Base-by-base conservation (phyloP, 208 protist species). In the Angomonas deanei region DNA sequence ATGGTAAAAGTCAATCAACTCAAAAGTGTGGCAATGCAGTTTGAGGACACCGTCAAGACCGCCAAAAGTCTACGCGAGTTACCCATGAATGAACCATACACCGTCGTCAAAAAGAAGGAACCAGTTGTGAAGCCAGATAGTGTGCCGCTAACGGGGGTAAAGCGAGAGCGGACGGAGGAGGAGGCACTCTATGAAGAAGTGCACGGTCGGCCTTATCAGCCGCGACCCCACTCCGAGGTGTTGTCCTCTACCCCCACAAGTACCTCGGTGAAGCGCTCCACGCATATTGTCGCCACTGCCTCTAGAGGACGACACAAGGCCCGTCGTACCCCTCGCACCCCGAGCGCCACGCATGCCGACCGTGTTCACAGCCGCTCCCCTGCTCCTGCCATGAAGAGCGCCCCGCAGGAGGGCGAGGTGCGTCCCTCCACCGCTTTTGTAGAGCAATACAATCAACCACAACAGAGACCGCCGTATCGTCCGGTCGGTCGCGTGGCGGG, bases 291-390 rank as follows among this genome's bases (percentile, higher is more conserved):
- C 19, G 60, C 46, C 38, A 74, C 61, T 2, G 39, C 68, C 27
- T 67, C 74, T 2, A 38, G 76, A 46, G 67, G 66, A n/a, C 33
- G 33, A 17, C 62, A 61, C 19, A 78, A 74, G 69, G n/a, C n/a
- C n/a, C 70, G 75, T 8, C 78, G 76, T 33, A 84, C 82, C 4
- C 86, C 86, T 15, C 79, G 80, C n/a, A 92, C 82, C 34, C 86
- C 86, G 32, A 89, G 80, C 64, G 21, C 78, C 13, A 92, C 86
- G 0, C 68, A 78, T 27, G 86, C 86, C 3, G 86, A 92, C 32
- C 76, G 80, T 42, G 13, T 78, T 13, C 47, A 67, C 30, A 58
- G 34, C 34, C 47, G 58, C 50, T 46, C 38, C 0, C 54, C 74
- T 17, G 38, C 60, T 2, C 49, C 47, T 61, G 13, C 33, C 46